Conservation (phyloP, 208 protist genomes). For the Borovskyia barvae region DNA sequence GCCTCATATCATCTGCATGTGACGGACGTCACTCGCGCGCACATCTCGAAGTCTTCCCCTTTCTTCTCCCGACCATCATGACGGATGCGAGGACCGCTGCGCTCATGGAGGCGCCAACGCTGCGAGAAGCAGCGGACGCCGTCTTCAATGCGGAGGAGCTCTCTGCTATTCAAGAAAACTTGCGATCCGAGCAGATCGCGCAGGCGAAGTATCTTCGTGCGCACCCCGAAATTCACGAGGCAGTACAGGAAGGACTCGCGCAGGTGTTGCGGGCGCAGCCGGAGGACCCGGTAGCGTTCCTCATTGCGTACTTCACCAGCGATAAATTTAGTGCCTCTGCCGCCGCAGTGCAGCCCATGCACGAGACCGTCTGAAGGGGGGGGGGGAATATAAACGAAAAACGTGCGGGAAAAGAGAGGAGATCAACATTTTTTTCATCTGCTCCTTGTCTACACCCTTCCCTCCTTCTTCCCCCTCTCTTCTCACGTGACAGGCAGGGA, state of each 20-base stretch:
- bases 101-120: conserved; percentile 36
- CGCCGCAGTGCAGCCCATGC: background rate
- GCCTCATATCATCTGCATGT: no score
- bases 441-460: no score
- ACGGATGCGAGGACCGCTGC: background rate
- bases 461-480: no score
- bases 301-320: conserved; percentile 46
- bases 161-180: conserved; percentile 41
- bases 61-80: background rate
- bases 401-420: no score
- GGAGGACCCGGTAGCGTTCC: conserved; percentile 54
- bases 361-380: background rate
- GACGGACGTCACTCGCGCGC: no score
- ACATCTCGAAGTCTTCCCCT: no score
- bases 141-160: conserved; percentile 72
- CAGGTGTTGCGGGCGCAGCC: conserved; percentile 55
- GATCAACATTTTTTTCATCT: no score
- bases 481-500: no score
- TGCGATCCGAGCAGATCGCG: conserved; percentile 62
- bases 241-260: conserved; percentile 52
- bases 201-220: conserved; percentile 81
- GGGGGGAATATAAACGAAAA: background rate
- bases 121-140: conserved; percentile 51
- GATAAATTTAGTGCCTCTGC: conserved; percentile 27
- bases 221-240: conserved; percentile 72